Conservation (phyloP, 352 stramenopile genomes). For the Phytopythium aichiense region DNA sequence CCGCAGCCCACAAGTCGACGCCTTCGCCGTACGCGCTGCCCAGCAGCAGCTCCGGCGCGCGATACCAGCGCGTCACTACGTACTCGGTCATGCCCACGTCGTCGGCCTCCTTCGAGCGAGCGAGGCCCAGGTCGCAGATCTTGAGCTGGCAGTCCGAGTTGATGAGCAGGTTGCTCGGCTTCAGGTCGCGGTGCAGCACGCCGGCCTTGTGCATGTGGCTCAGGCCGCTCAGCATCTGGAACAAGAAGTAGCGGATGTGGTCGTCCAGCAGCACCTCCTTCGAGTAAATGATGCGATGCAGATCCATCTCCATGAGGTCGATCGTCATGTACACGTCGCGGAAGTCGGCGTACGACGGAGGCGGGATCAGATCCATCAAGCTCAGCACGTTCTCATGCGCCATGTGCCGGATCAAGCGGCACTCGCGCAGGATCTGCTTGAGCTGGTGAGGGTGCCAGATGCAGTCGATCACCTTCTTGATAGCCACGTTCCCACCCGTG, state of each 20-base stretch:
- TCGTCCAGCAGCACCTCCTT: slow-evolving; percentile 90
- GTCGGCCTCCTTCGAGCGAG: slow-evolving; percentile 82
- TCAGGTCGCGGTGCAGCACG: slow-evolving; percentile 83
- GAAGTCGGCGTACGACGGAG: slow-evolving; percentile 81
- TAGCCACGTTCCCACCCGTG: slow-evolving; percentile 82
- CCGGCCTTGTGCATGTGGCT: slow-evolving; percentile 85
- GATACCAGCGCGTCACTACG: slow-evolving; percentile 89
- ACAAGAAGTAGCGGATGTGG: slow-evolving; percentile 93
- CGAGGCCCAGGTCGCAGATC: slow-evolving; percentile 95
- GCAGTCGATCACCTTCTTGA: slow-evolving; percentile 91
- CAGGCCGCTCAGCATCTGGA: slow-evolving; percentile 89
- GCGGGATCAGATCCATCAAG: slow-evolving; percentile 81
- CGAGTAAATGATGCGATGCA: slow-evolving; percentile 92
- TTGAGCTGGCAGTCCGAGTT: slow-evolving; percentile 95
- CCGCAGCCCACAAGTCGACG: slow-evolving; percentile 83
- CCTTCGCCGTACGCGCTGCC: slow-evolving; percentile 81
- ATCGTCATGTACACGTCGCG: slow-evolving; percentile 90
- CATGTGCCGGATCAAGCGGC: slow-evolving; percentile 81
- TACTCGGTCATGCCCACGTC: slow-evolving; percentile 92
- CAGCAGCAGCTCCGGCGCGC: slow-evolving; percentile 79
- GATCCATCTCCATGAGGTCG: slow-evolving; percentile 92
- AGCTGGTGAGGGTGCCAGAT: slow-evolving; percentile 88
- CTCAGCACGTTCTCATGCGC: slow-evolving; percentile 83
- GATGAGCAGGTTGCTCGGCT: slow-evolving; percentile 86
- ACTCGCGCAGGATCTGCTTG: slow-evolving; percentile 87